These are phyloP conservation scores for Neofusicoccum sp. DNA, from an alignment of 2,329 filamentous ascomycete genomes.

Conservation along the genomic window DNA sequence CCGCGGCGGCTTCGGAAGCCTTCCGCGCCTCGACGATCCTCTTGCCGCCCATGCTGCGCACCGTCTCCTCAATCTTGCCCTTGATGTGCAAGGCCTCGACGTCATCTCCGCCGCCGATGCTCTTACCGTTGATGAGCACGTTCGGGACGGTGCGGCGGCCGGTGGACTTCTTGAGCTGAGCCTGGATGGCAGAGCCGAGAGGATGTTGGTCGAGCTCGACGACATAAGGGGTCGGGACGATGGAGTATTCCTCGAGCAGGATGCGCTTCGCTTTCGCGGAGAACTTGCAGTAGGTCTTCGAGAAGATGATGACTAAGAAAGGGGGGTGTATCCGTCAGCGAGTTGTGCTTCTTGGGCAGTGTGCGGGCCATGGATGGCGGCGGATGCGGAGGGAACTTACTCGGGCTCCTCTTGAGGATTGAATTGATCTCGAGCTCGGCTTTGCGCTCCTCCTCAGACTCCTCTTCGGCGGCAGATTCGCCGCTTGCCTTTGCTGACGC, in stretches of 20 bases:
- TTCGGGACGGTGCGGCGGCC: constrained; percentile 88
- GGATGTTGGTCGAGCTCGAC: constrained; percentile 87
- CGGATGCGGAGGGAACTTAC: constrained; percentile 48
- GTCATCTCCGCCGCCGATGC: constrained; percentile 88
- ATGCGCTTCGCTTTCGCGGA: constrained; percentile 83
- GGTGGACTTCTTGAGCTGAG: constrained; percentile 68
- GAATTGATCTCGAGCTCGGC: constrained; percentile 69
- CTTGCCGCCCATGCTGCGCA: constrained; percentile 72
- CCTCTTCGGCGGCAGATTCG: constrained; percentile 29
- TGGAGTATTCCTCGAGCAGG: constrained; percentile 78
- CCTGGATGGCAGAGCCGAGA: constrained; percentile 71
- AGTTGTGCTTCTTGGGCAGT: background rate
- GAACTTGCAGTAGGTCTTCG: constrained; percentile 87
- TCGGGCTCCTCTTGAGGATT: constrained; percentile 81
- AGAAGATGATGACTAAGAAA: constrained; percentile 82
- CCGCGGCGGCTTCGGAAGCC: background rate
- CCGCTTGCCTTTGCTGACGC: constrained; percentile 25
- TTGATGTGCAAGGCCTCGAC: constrained; percentile 64
- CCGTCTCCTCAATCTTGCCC: constrained; percentile 66
- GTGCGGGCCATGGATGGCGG: constrained; percentile 28
- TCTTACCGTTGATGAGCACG: constrained; percentile 80
- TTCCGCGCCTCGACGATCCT: constrained; percentile 46
- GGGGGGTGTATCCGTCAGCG: background rate
- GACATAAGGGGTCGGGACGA: constrained; percentile 78
- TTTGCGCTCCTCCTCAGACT: constrained; percentile 59